Percentiles rank a stretch among this genome's conserved stretches.
Evolutionary conservation across 1,139 yeast genomes (phyloP).

Genomic region (Lodderomyces theae): DNA sequence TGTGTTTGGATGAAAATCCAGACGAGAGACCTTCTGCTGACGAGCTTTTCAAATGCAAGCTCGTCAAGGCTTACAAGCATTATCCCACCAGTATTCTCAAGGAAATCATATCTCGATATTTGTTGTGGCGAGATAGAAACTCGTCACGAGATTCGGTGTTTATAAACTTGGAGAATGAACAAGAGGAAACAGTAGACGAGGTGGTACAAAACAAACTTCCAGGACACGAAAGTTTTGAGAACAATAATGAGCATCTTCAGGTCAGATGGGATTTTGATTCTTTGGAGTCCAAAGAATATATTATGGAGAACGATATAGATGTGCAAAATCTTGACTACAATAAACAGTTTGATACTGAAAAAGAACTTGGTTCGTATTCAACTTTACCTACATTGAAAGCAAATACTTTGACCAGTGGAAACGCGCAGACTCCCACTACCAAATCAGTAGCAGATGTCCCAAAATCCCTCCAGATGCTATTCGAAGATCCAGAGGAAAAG

Average conservation of each 20-base stretch:
- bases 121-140: conserved; percentile 71
- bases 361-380: conserved; percentile 22
- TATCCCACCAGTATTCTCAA: conserved; percentile 60
- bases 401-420: conserved; percentile 13
- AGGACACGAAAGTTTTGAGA: conserved; percentile 16
- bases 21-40: conserved; percentile 86
- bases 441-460: conserved; percentile 49
- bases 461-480: conserved; percentile 66
- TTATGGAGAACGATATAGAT: conserved; percentile 62
- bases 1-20: conserved; percentile 92
- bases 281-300: conserved; percentile 66
- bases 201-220: conserved; percentile 13
- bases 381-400: conserved; percentile 31
- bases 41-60: conserved; percentile 70
- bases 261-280: conserved; percentile 91
- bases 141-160: conserved; percentile 50
- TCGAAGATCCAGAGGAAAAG: conserved; percentile 45
- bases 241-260: conserved; percentile 42
- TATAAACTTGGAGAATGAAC: conserved; percentile 34
- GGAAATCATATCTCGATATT: conserved; percentile 78
- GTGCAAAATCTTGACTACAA: conserved; percentile 40
- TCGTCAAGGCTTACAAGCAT: conserved; percentile 60
- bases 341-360: conserved; percentile 28
- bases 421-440: conserved; percentile 8
- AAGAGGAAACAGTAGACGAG: conserved; percentile 16